Base-by-base conservation (phyloP, 1,284 basidiomycete species). In the Jaminaea rosea region DNA sequence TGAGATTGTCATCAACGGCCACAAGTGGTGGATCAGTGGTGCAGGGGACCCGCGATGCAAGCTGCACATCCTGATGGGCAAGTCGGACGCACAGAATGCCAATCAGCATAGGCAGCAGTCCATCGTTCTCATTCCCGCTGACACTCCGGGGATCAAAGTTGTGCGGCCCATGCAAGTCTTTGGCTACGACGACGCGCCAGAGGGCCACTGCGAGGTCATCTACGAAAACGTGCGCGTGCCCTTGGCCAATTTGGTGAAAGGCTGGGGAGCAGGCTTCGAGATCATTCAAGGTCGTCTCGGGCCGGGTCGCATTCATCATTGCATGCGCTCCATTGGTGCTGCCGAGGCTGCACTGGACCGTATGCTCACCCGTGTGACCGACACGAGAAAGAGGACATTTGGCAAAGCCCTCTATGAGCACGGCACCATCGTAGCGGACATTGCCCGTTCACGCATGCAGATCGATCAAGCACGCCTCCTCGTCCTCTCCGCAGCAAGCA, bases 21-120 rank as follows among this genome's bases (percentile, higher is more conserved):
- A 93, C 77, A 98, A 98, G 81, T 97, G 93, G 92, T 97, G 88
- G 86, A 97, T 97, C 75, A 91, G 88, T 37, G 93, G 93, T 47
- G 93, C 93, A 4, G 92, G 92, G 29, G 92, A 98, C 75, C 90
- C 90, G 42, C 81, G 93, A 53, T 87, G 84, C 60, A 83, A 82
- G 55, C 71, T 98, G 6, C 93, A 98, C 74, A 82, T 98, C 49
- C 87, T 97, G 39, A 86, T 98, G 79, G 93, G 90, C 57, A 89
- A 90, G 78, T 88, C 84, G 58, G 86, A 89, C 73, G 82, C 87
- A 4, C 77, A 78, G 47, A 87, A 88, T 75, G 77, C 80, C 57
- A 83, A 82, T 69, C 67, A 76, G 34, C 85, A 97, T 77, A 78
- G 80, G 53, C 90, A 93, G 68, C 93, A 98, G 77, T 88, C 87